Conservation (phyloP, 345 rosid genomes). For the Hibiscus mutabilis region DNA sequence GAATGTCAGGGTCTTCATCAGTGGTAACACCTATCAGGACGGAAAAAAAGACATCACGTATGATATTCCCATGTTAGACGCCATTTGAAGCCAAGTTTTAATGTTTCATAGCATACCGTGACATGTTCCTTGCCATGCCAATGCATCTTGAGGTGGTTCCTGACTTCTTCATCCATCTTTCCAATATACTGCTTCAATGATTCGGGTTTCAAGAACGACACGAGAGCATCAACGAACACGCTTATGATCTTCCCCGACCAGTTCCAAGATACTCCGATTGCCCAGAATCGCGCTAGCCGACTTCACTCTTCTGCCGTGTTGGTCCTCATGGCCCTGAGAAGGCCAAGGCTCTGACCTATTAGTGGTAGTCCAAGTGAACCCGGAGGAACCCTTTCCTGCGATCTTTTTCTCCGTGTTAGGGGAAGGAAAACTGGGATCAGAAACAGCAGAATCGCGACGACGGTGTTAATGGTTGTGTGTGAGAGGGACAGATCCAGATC, state of each 20-base stretch:
- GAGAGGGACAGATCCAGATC: neutral
- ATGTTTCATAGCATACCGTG: constrained; percentile 18
- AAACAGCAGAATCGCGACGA: constrained; percentile 15
- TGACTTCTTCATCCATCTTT: constrained; percentile 45
- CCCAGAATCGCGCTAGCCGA: constrained; percentile 32
- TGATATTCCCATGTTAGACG: neutral
- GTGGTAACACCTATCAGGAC: constrained; percentile 34
- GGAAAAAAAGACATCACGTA: neutral
- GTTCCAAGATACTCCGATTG: constrained; percentile 25
- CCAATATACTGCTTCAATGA: constrained; percentile 47
- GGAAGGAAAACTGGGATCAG: constrained; percentile 26
- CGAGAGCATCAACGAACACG: constrained; percentile 33
- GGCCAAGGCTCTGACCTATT: constrained; percentile 46
- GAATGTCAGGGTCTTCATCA: constrained; percentile 46
- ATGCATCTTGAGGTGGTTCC: constrained; percentile 32
- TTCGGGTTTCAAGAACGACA: constrained; percentile 45
- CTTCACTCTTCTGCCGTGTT: constrained; percentile 34
- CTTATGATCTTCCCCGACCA: constrained; percentile 39
- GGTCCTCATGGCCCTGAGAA: constrained; percentile 37
- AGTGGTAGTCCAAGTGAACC: constrained; percentile 52
- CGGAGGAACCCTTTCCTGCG: constrained; percentile 34
- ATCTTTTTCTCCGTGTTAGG: constrained; percentile 12
- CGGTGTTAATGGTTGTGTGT: constrained; percentile 6
- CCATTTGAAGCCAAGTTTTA: neutral
- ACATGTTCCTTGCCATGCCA: constrained; percentile 41